Evolutionary conservation across 495 filamentous ascomycete genomes (phyloP), one percentile per base, ranked within the genome.

Genomic region (Penicillium flavigenum): DNA sequence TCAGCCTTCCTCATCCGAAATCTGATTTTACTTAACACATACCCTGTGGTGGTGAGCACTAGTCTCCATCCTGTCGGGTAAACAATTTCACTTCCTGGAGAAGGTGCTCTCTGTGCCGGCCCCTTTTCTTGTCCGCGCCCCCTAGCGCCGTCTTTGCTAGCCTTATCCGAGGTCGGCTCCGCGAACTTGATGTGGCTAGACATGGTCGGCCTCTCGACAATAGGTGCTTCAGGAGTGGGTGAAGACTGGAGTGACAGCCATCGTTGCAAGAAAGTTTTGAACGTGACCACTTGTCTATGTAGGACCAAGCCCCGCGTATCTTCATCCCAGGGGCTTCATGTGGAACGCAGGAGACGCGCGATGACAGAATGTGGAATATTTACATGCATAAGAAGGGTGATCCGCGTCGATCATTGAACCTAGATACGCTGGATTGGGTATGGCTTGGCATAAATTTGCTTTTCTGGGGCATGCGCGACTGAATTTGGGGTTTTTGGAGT

Each of bases 41-140:
- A 79, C 75, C 72, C 74, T 51, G 67, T 67, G 32, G 67, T 59
- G 29, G 75, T 68, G 8, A 72, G 50, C 32, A 76, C 55, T 20
- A 80, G 60, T 63, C 69, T 75, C 78, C 77, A 81, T 73, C 78
- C 76, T 48, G 66, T 66, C n/a, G 71, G 68, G 54, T 78, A 76
- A 31, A 70, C 60, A 31, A 63, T 66, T 56, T 66, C 66, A 56
- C 26, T 64, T 31, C 66, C 66, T 8, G 66, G 66, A 12, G 66
- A 69, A n/a, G 58, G 61, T 34, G 57, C 44, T 56, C 66, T 32
- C 50, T 58, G 63, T 22, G 45, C 46, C n/a, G 61, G 62, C 56
- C 63, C 66, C 63, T 69, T 69, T 66, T 69, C 61, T 17, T 27
- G 36, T 17, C 29, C 56, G 2, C 52, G 43, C 34, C 58, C 62